Conservation (phyloP, 306 rosid species). For the Lupinus albus region DNA sequence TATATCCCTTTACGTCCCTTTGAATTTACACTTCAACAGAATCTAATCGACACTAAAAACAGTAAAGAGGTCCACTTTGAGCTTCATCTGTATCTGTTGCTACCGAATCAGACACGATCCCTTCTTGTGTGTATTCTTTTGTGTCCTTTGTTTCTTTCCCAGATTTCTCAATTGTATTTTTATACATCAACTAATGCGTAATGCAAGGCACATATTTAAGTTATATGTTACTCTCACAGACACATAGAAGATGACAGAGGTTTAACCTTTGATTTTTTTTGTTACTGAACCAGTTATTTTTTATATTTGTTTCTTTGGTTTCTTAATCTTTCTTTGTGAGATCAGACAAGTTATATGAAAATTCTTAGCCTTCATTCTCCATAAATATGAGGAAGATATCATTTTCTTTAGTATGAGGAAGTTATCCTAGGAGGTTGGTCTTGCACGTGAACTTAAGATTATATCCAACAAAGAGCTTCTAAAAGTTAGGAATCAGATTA, state of each 20-base stretch:
- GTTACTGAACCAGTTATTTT: too few species aligned
- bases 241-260: conserved; percentile 57
- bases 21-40: conserved; percentile 7
- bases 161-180: conserved; percentile 50
- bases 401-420: not conserved
- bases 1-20: conserved; percentile 8
- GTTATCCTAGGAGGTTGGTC: too few species aligned
- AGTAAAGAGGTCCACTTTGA: not conserved
- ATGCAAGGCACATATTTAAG: conserved; percentile 42
- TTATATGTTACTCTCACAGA: conserved; percentile 52
- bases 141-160: conserved; percentile 1
- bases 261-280: conserved; percentile 26
- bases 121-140: not conserved
- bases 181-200: conserved; percentile 49
- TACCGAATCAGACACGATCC: conserved; percentile 17
- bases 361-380: not conserved
- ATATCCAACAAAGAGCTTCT: not conserved
- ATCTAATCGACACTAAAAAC: not conserved
- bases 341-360: not conserved
- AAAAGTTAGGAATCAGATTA: conserved; percentile 25
- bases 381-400: not conserved
- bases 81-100: not conserved
- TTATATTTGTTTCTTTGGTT: conserved; percentile 1
- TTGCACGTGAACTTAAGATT: too few species aligned
- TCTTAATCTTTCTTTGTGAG: conserved; percentile 19